phyloP scores from a whole-genome alignment of 306 rosid genomes.

The Coriaria nepalensis region DNA sequence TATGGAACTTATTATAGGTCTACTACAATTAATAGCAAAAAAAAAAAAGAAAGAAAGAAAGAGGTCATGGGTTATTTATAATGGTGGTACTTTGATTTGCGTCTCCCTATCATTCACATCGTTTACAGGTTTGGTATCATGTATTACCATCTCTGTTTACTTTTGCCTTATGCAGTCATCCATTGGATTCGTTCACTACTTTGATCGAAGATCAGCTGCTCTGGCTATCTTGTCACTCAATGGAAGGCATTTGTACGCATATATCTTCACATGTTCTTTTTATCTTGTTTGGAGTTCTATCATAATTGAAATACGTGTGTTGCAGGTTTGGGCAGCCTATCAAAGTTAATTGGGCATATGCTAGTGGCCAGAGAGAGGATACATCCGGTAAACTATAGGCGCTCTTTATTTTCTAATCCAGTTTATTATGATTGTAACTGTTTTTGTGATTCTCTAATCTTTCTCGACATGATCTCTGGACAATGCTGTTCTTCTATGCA shows the following conservation, averaged over 20 bases:
- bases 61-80: too few relatives aligned
- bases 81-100: too few relatives aligned
- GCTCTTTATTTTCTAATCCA: too few relatives aligned
- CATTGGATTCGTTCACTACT: conserved; percentile 89
- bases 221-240: conserved; percentile 82
- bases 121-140: conserved; percentile 1
- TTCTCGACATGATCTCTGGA: conserved; percentile 2
- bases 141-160: conserved; percentile 11
- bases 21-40: too few relatives aligned
- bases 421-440: background rate
- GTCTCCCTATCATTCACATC: too few relatives aligned
- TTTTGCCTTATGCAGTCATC: conserved; percentile 65
- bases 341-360: conserved; percentile 98
- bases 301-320: conserved; percentile 15
- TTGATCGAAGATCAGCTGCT: conserved; percentile 93
- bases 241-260: conserved; percentile 90
- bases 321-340: conserved; percentile 96
- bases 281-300: background rate
- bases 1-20: background rate
- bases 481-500: conserved; percentile 24
- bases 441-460: background rate
- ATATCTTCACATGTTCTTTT: background rate
- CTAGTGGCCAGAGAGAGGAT: conserved; percentile 97
- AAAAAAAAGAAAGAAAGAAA: too few relatives aligned
- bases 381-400: conserved; percentile 49